phyloP scores from a whole-genome alignment of 129 eudicot genomes.

The Deinandra increscens region DNA sequence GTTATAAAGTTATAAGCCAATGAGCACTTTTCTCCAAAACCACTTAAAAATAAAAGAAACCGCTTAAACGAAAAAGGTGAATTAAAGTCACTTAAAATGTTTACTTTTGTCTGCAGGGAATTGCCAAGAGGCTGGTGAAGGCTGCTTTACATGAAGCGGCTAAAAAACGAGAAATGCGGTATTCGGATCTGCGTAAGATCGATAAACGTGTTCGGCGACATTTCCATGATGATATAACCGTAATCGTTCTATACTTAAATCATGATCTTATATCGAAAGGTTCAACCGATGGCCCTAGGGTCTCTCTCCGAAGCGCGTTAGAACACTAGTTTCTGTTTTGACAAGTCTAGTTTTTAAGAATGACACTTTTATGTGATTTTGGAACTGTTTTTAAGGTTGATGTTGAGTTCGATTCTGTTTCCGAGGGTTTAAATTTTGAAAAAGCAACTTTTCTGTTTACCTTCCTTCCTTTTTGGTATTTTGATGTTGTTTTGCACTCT shows the following conservation, averaged over 20 bases:
- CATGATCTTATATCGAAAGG: slow-evolving; percentile 31
- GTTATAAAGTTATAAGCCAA: too few species aligned
- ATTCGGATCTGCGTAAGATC: slow-evolving; percentile 46
- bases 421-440: slow-evolving; percentile 5
- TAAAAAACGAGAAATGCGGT: slow-evolving; percentile 57
- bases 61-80: too few species aligned
- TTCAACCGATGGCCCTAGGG: slow-evolving; percentile 6
- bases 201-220: slow-evolving; percentile 49
- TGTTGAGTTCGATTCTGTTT: slow-evolving; percentile 18
- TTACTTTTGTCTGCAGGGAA: slow-evolving; percentile 36
- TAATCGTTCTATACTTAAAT: slow-evolving; percentile 39
- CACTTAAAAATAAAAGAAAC: too few species aligned
- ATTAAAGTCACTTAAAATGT: not conserved
- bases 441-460: slow-evolving; percentile 6
- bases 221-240: slow-evolving; percentile 52
- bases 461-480: not conserved
- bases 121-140: slow-evolving; percentile 49
- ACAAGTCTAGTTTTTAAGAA: slow-evolving; percentile 14
- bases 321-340: slow-evolving; percentile 31
- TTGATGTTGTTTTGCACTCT: not conserved
- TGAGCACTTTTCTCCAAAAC: too few species aligned
- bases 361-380: slow-evolving; percentile 3
- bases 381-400: not conserved
- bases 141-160: slow-evolving; percentile 57
- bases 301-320: slow-evolving; percentile 40